Evolutionary conservation across 768 basidiomycete species (phyloP), one percentile per base, ranked within the genome.

Genomic region (Baorangia bicolor): DNA sequence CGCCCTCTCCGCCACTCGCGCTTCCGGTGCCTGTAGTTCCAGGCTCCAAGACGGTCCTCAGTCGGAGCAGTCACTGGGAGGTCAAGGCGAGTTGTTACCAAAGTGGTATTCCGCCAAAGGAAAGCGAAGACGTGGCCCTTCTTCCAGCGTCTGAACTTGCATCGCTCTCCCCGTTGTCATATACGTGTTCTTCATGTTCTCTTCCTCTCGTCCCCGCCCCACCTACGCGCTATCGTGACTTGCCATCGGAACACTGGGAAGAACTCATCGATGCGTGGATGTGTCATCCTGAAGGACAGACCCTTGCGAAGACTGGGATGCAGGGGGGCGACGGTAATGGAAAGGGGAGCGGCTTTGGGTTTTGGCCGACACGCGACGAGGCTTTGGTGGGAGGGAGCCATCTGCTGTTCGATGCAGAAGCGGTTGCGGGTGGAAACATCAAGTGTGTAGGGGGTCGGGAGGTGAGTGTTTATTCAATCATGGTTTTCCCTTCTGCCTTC

Each of bases 231-330:
- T 98, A 90, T 70, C 83, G 86, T 37, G 94, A 97, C 67, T 76
- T 98, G 13, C 96, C 96, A 4, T 94, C 92, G 5, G 95, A 98
- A 67, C 89, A 98, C 64, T 98, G 96, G 96, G 88, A 93, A 59
- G 96, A 98, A 69, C 85, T 98, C 16, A 84, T 98, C 20, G 96
- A 98, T 59, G 89, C 94, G 8, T 98, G 96, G 96, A 94, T 98
- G 90, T 98, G 96, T 64, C 96, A 98, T 71, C 71, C 85, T 10
- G 94, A 97, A 65, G 68, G 59, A 33, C 94, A 96, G 74, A 85
- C 82, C 40, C 75, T 98, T 46, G 73, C 81, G 48, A 77, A 81
- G 57, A 80, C 81, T 59, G 76, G 79, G 2, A 59, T 76, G 74
- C 46, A 56, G 14, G 48, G 53, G 2, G 21, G 18, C 11, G 42